Conservation (phyloP, 768 basidiomycete species). For the Russula sp. region DNA sequence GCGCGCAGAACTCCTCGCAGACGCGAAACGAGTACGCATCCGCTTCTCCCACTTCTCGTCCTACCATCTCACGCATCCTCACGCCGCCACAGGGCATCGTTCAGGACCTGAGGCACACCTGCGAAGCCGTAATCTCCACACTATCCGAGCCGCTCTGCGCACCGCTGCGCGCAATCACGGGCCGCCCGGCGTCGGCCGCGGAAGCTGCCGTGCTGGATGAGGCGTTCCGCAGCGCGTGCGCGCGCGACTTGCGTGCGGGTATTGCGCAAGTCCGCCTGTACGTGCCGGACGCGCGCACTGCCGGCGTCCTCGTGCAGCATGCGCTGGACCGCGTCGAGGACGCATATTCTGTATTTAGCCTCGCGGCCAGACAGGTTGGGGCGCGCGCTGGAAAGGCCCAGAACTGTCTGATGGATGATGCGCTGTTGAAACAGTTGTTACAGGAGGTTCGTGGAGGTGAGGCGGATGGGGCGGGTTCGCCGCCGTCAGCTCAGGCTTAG, state of each 20-base stretch:
- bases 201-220: slow-evolving; percentile 45
- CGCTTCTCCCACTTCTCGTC: neutral
- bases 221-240: slow-evolving; percentile 49
- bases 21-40: slow-evolving; percentile 61
- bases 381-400: slow-evolving; percentile 32
- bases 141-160: slow-evolving; percentile 53
- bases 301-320: slow-evolving; percentile 70
- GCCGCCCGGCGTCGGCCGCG: slow-evolving; percentile 51
- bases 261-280: slow-evolving; percentile 65
- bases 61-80: neutral
- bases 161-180: slow-evolving; percentile 59
- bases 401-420: neutral
- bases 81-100: slow-evolving; percentile 64
- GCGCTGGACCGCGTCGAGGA: slow-evolving; percentile 69
- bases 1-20: slow-evolving; percentile 55
- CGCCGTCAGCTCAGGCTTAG: no score
- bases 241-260: slow-evolving; percentile 47
- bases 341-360: slow-evolving; percentile 68
- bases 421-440: no score
- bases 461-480: slow-evolving; percentile 10
- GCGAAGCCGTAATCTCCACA: slow-evolving; percentile 73
- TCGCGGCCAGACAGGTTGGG: slow-evolving; percentile 48
- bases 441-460: no score
- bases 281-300: slow-evolving; percentile 71
- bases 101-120: slow-evolving; percentile 73